Percentiles rank a stretch among this genome's conserved stretches.
Conservation (phyloP, 768 basidiomycete genomes). For the Kwoniella bestiolae region DNA sequence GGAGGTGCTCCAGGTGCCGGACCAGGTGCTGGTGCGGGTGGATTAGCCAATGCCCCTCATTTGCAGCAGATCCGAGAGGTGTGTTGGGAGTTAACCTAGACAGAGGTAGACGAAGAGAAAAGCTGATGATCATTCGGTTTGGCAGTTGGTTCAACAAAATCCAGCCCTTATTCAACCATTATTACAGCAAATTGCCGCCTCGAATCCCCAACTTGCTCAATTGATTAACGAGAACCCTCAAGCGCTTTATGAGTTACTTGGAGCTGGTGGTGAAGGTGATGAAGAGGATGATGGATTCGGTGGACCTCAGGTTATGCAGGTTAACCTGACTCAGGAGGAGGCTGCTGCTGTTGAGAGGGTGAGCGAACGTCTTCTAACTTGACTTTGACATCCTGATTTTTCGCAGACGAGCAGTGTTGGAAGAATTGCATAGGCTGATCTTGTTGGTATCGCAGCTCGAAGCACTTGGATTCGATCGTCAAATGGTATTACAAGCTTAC, state of each 20-base stretch:
- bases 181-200: conserved; percentile 75
- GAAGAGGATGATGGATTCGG: conserved; percentile 56
- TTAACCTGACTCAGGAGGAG: conserved; percentile 78
- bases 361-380: conserved; percentile 54
- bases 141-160: conserved; percentile 70
- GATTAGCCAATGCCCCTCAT: conserved; percentile 67
- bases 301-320: conserved; percentile 64
- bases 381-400: too few relatives aligned
- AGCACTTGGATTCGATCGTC: conserved; percentile 81
- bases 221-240: conserved; percentile 73
- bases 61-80: conserved; percentile 70
- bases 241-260: conserved; percentile 68
- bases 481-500: conserved; percentile 85
- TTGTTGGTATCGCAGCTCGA: conserved; percentile 65
- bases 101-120: neutral
- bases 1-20: conserved; percentile 35
- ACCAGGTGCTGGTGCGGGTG: conserved; percentile 54
- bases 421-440: neutral
- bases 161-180: conserved; percentile 77
- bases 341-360: conserved; percentile 85
- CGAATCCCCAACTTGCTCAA: conserved; percentile 77
- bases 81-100: conserved; percentile 16
- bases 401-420: neutral
- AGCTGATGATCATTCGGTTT: neutral
- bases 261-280: conserved; percentile 56